These are phyloP conservation scores for Limonomyces culmigenus DNA, from an alignment of 1,284 basidiomycete species.

Conservation along the genomic window DNA sequence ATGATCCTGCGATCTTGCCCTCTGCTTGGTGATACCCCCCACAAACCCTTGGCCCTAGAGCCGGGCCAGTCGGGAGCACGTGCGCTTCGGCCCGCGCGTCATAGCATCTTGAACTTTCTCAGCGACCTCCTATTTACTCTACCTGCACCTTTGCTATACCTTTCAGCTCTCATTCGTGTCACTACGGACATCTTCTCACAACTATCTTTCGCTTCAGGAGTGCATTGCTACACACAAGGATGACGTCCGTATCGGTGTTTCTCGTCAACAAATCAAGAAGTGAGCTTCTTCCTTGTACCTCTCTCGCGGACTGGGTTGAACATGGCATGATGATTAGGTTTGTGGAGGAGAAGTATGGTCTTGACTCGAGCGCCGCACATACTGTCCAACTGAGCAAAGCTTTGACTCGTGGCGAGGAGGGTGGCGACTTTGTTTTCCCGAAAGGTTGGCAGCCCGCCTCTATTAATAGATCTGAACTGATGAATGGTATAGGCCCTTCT, in stretches of 20 bases:
- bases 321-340: slow-evolving; percentile 22
- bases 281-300: slow-evolving; percentile 13
- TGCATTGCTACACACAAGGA: slow-evolving; percentile 63
- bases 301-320: not conserved
- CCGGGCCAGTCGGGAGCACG: not conserved
- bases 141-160: not conserved
- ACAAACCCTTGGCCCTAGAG: not conserved
- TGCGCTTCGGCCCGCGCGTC: slow-evolving; percentile 1
- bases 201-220: too few relatives aligned
- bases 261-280: slow-evolving; percentile 90
- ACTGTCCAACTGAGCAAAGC: slow-evolving; percentile 70
- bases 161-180: not conserved
- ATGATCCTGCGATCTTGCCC: too few relatives aligned
- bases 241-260: slow-evolving; percentile 73
- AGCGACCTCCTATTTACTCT: not conserved
- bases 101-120: not conserved
- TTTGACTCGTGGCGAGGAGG: slow-evolving; percentile 66
- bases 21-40: too few relatives aligned
- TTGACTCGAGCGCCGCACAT: slow-evolving; percentile 66
- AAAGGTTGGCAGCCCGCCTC: slow-evolving; percentile 30
- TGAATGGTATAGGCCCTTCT: slow-evolving; percentile 32
- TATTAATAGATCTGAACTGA: slow-evolving; percentile 2
- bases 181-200: too few relatives aligned
- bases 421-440: slow-evolving; percentile 67
- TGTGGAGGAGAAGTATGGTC: slow-evolving; percentile 65